These are phyloP conservation scores for Aspergillus cristatus DNA, from an alignment of 495 filamentous ascomycete genomes.

Conservation along the genomic window DNA sequence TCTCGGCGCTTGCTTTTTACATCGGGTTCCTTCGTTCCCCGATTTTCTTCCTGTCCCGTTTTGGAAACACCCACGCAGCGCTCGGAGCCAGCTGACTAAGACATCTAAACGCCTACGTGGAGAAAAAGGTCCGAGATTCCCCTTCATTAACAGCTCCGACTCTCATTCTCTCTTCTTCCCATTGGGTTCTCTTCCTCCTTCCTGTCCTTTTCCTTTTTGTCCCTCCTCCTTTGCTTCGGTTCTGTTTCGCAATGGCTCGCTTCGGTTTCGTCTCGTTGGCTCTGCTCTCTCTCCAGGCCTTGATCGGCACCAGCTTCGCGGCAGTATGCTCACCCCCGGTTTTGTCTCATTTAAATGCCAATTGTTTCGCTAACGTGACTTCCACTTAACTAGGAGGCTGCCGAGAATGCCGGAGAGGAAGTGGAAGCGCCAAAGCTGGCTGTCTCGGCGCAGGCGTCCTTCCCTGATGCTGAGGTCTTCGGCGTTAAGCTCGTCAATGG, in stretches of 20 bases:
- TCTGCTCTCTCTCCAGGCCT: slow-evolving; percentile 59
- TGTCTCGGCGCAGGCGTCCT: slow-evolving; percentile 65
- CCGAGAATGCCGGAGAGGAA: slow-evolving; percentile 40
- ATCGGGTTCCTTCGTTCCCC: no score
- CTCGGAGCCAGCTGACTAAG: slow-evolving; percentile 6
- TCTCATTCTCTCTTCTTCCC: slow-evolving; percentile 1
- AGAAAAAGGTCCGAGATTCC: slow-evolving; percentile 8
- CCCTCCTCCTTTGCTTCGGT: slow-evolving; percentile 14
- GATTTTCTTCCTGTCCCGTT: no score
- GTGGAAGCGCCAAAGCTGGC: slow-evolving; percentile 51
- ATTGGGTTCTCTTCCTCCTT: slow-evolving; percentile 7
- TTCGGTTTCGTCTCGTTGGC: slow-evolving; percentile 62
- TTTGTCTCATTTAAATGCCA: slow-evolving; percentile 6
- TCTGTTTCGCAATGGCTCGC: slow-evolving; percentile 54
- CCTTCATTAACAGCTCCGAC: slow-evolving; percentile 1
- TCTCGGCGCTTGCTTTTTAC: no score
- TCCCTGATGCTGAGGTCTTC: slow-evolving; percentile 84
- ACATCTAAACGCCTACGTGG: slow-evolving; percentile 16
- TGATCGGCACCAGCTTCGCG: slow-evolving; percentile 50
- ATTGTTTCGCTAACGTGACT: slow-evolving; percentile 18
- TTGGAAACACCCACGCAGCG: slow-evolving; percentile 1
- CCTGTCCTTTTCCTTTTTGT: slow-evolving; percentile 9
- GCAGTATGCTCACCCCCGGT: slow-evolving; percentile 41
- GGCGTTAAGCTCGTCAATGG: slow-evolving; percentile 95
- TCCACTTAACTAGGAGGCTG: slow-evolving; percentile 22